Conservation (phyloP, 2,329 filamentous ascomycete genomes). For the Peltaster fructicola region DNA sequence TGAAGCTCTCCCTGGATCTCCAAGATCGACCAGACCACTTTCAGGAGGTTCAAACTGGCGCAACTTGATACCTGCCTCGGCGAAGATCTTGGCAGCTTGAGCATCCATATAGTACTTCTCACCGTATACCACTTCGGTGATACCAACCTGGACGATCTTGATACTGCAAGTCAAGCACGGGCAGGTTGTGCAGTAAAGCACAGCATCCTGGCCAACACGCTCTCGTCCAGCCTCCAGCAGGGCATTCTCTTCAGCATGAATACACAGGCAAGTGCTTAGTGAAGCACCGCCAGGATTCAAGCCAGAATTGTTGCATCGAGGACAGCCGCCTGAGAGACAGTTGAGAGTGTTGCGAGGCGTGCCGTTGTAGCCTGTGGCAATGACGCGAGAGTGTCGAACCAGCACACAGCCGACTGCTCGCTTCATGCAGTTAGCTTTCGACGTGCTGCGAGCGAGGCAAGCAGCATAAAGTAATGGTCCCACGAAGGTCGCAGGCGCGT, state of each 20-base stretch:
- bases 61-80: conserved; percentile 65
- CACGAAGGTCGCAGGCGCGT: conserved; percentile 73
- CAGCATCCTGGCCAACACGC: conserved; percentile 62
- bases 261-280: conserved; percentile 75
- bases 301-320: conserved; percentile 53
- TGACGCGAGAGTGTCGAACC: conserved; percentile 68
- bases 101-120: conserved; percentile 90
- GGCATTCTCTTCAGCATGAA: conserved; percentile 98
- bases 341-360: conserved; percentile 81
- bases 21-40: conserved; percentile 18
- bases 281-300: conserved; percentile 51
- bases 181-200: conserved; percentile 51
- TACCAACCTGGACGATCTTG: conserved; percentile 94
- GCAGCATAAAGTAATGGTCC: conserved; percentile 96
- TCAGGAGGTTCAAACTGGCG: conserved; percentile 61
- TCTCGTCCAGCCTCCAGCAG: conserved; percentile 86
- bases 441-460: conserved; percentile 80
- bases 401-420: conserved; percentile 86
- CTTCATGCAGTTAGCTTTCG: conserved; percentile 98
- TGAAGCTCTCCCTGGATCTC: too few species aligned
- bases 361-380: conserved; percentile 93
- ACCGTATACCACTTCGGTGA: conserved; percentile 86
- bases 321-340: conserved; percentile 81
- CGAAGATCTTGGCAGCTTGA: conserved; percentile 59
- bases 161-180: conserved; percentile 95